Evolutionary conservation across 2,329 filamentous ascomycete species (phyloP), one percentile per base, ranked within the genome.

Genomic region (Pseudomassariella vexata): DNA sequence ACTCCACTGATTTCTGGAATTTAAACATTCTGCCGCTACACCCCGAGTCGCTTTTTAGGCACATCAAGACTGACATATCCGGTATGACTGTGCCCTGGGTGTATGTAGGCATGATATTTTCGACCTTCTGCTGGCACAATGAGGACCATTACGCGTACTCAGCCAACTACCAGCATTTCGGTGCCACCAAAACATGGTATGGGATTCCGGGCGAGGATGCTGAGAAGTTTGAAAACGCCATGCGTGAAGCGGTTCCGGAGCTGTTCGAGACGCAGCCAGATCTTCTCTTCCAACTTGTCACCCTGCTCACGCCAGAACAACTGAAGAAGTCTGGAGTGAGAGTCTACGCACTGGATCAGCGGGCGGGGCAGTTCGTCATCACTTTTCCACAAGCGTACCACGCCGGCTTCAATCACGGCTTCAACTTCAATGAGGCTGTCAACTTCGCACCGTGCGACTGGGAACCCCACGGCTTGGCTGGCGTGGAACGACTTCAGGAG

Each of bases 11-110:
- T 58, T 84, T 85, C 0, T 98, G 92, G 92, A 98, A 98, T 47
- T 68, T 98, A 34, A 98, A 94, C 49, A 80, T 94, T 28, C 71
- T 96, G 38, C 92, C 92, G 0, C 78, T 96, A 32, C 82, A 95
- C 44, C 79, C 83, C 1, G 90, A 96, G 32, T 95, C 89, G 28
- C 67, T 98, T 1, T 98, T 98, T 65, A 78, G 90, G 29, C 86
- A 98, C 48, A 96, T 98, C 67, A 96, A 96, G 57, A 87, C 90
- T 0, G 92, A 98, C 52, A 94, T 98, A 32, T 96, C 92, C 2
- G 92, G 92, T 22, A 98, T 98, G 92, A 98, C 92, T 0, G 90
- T 98, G 6, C 92, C 92, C 1, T 98, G 92, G 92, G 79, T 98
- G 4, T 98, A 98, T 53, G 92, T 98, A 4, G 92, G 92, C 40